phyloP scores from a whole-genome alignment of 192 early-diverging fungal genomes.

The Entophlyctis helioformis region DNA sequence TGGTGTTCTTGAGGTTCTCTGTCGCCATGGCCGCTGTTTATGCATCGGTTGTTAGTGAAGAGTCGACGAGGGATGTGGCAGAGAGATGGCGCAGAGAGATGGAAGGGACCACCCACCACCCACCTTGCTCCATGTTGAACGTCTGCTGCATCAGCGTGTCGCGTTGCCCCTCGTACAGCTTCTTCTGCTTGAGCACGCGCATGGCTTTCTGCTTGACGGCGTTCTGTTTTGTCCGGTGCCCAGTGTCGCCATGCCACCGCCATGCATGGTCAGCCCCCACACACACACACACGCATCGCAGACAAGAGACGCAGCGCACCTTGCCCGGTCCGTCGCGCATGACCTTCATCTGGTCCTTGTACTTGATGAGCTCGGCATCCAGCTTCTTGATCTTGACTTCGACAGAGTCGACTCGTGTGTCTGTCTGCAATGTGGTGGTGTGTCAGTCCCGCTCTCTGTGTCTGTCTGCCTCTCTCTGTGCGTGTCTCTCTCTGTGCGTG shows the following conservation, averaged over 20 bases:
- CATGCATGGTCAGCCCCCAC: too few relatives aligned
- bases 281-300: too few relatives aligned
- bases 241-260: too few relatives aligned
- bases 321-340: constrained; percentile 55
- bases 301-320: too few relatives aligned
- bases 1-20: constrained; percentile 95
- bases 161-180: constrained; percentile 86
- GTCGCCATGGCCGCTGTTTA: constrained; percentile 45
- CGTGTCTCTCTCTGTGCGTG: too few relatives aligned
- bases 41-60: not conserved
- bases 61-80: not conserved
- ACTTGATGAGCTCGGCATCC: constrained; percentile 83
- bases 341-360: constrained; percentile 87
- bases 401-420: constrained; percentile 70
- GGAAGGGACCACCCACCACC: too few relatives aligned
- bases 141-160: constrained; percentile 93
- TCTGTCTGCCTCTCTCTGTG: too few relatives aligned
- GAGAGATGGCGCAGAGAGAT: too few relatives aligned
- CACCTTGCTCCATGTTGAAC: constrained; percentile 98
- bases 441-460: not conserved
- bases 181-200: constrained; percentile 84
- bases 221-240: too few relatives aligned
- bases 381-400: constrained; percentile 91
- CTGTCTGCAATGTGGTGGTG: constrained; percentile 45
- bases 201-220: constrained; percentile 87